Base-by-base conservation (phyloP, 2,329 filamentous ascomycete genomes). In the Fusarium decemcellulare region DNA sequence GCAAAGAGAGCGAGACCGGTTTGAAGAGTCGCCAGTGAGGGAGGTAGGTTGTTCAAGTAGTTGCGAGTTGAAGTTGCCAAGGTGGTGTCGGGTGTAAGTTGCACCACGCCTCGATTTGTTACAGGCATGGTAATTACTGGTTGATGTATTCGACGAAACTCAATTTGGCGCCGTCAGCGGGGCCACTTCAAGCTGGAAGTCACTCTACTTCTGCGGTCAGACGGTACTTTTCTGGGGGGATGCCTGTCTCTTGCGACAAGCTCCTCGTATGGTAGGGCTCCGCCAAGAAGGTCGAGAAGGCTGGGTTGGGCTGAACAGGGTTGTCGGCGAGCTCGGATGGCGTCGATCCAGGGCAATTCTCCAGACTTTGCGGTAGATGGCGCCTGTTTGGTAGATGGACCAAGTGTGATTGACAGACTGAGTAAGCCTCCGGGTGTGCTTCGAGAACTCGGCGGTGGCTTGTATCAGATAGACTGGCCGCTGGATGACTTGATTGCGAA, bases 171-270 rank as follows among this genome's bases (percentile, higher is more conserved):
- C 71, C 71, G 75, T 76, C 69, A 71, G 77, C 75, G 76, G 76
- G 76, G 76, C 67, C 63, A 69, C 71, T 67, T 67, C 34, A 68
- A 74, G 71, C 27, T 32, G 5, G 36, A 51, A 37, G 75, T 77
- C 72, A 73, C 73, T 76, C 71, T 78, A 77, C 76, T 75, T 72
- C 72, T 76, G 76, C 72, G 68, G 76, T 78, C 76, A 78, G 76
- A 78, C 73, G 70, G 74, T 66, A 73, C 72, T 75, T 61, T 23
- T 69, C 72, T 76, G 72, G 71, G 66, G 67, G 72, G 59, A 70
- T 74, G 71, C 67, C 74, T 77, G 74, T 68, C 69, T 68, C 72
- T 70, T 65, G 70, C 59, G 63, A 70, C 71, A 58, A 74, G 71
- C 63, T 71, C 67, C 72, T 75, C 70, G 71, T 74, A 69, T 73